These are phyloP conservation scores for Kalmusia sp. DNA, from an alignment of 2,329 filamentous ascomycete genomes.

Conservation along the genomic window DNA sequence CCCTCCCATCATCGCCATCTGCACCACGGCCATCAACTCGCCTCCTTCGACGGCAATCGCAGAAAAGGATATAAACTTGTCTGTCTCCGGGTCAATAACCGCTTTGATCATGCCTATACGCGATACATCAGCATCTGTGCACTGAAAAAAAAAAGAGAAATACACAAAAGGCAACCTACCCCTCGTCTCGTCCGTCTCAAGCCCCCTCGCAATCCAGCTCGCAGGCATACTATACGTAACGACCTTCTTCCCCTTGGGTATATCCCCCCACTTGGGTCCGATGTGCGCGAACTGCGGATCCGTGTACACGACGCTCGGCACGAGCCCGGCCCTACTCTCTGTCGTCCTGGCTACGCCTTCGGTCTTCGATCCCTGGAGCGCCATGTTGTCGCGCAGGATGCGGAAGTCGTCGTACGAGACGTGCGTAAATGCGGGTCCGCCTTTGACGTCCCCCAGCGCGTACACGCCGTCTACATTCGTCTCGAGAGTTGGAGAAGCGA, in stretches of 20 bases:
- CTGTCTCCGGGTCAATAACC: conserved; percentile 56
- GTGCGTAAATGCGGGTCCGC: conserved; percentile 62
- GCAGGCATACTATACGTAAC: conserved; percentile 54
- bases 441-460: conserved; percentile 61
- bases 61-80: conserved; percentile 60
- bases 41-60: conserved; percentile 61
- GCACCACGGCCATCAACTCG: conserved; percentile 61
- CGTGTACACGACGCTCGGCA: conserved; percentile 61
- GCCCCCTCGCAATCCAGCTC: conserved; percentile 57
- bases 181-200: conserved; percentile 61
- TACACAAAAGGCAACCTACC: no score
- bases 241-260: conserved; percentile 17
- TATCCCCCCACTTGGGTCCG: conserved; percentile 55
- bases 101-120: conserved; percentile 63
- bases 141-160: no score
- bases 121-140: no score
- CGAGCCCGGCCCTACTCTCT: conserved; percentile 27
- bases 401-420: conserved; percentile 65
- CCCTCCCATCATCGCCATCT: conserved; percentile 40
- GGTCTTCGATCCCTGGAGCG: conserved; percentile 19
- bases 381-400: conserved; percentile 57
- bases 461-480: conserved; percentile 55
- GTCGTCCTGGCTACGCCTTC: conserved; percentile 11
- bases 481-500: conserved; percentile 53
- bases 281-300: conserved; percentile 63